A percentile compares a stretch with the other conserved stretches of the same genome.
Evolutionary conservation across 192 early-diverging fungal species (phyloP).

Genomic region (Podila verticillata): DNA sequence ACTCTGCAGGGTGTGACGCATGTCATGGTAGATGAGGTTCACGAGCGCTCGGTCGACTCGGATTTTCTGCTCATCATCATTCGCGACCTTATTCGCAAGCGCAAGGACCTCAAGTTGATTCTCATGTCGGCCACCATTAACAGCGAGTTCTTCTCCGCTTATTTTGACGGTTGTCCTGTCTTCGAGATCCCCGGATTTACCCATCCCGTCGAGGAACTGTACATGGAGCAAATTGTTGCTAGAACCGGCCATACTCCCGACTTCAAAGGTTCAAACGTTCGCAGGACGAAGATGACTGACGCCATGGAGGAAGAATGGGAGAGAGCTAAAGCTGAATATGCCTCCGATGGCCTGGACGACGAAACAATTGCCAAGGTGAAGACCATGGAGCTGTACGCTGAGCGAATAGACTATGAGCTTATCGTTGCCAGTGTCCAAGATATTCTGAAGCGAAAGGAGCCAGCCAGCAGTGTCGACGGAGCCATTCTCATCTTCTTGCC

Average conservation of each 20-base stretch:
- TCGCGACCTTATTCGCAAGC: conserved; percentile 61
- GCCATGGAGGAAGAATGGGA: conserved; percentile 54
- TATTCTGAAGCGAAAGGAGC: conserved; percentile 63
- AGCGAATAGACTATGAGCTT: conserved; percentile 71
- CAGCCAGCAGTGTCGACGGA: conserved; percentile 51
- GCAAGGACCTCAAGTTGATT: conserved; percentile 77
- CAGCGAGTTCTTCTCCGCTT: conserved; percentile 76
- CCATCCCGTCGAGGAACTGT: conserved; percentile 75
- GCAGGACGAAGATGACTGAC: conserved; percentile 36
- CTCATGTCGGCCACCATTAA: conserved; percentile 95
- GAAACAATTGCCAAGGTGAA: conserved; percentile 47
- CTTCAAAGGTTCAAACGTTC: conserved; percentile 31
- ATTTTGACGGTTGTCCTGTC: conserved; percentile 76
- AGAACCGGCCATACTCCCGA: conserved; percentile 72
- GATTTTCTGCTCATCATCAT: conserved; percentile 87
- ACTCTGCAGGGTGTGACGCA: conserved; percentile 71
- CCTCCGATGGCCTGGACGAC: conserved; percentile 49
- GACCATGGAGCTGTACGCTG: conserved; percentile 54
- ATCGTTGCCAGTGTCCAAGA: conserved; percentile 65
- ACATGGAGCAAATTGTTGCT: conserved; percentile 55
- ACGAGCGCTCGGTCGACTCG: conserved; percentile 80
- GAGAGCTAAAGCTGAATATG: conserved; percentile 46
- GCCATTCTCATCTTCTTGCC: conserved; percentile 79
- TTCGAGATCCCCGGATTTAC: conserved; percentile 82
- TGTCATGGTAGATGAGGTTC: conserved; percentile 90